phyloP scores from a whole-genome alignment of 1,284 basidiomycete species.

The Inonotus obliquus region DNA sequence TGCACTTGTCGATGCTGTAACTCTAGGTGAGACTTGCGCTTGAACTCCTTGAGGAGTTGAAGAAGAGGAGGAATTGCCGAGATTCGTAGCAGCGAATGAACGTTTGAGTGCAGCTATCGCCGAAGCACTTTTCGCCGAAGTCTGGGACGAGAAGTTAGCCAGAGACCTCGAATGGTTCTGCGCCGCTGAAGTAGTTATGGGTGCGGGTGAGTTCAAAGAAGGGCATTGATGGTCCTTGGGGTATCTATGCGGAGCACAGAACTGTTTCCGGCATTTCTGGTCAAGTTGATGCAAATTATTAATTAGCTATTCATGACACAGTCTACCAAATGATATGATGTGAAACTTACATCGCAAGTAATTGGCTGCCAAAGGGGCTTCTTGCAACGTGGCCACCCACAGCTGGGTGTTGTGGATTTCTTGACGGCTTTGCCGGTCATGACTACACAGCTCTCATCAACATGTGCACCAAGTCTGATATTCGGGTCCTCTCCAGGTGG shows the following conservation, averaged over 20 bases:
- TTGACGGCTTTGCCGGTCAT: constrained; percentile 52
- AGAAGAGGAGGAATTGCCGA: neutral
- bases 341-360: constrained; percentile 62
- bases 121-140: constrained; percentile 14
- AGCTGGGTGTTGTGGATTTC: constrained; percentile 51
- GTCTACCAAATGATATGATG: neutral
- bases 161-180: neutral
- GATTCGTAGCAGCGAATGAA: constrained; percentile 5
- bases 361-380: constrained; percentile 73
- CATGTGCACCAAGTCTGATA: constrained; percentile 67
- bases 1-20: neutral
- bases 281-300: neutral
- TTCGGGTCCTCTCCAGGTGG: constrained; percentile 73
- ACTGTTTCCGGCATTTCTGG: constrained; percentile 15
- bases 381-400: constrained; percentile 56
- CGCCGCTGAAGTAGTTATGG: neutral
- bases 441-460: constrained; percentile 58
- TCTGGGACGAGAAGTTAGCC: constrained; percentile 1
- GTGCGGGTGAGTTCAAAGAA: neutral
- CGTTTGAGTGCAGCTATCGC: constrained; percentile 17
- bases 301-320: neutral
- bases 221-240: constrained; percentile 11
- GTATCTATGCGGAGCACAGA: constrained; percentile 17
- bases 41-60: neutral
- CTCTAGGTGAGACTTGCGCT: neutral